phyloP scores from a whole-genome alignment of 169 alveolate genomes.

The Eimeria falciformis region DNA sequence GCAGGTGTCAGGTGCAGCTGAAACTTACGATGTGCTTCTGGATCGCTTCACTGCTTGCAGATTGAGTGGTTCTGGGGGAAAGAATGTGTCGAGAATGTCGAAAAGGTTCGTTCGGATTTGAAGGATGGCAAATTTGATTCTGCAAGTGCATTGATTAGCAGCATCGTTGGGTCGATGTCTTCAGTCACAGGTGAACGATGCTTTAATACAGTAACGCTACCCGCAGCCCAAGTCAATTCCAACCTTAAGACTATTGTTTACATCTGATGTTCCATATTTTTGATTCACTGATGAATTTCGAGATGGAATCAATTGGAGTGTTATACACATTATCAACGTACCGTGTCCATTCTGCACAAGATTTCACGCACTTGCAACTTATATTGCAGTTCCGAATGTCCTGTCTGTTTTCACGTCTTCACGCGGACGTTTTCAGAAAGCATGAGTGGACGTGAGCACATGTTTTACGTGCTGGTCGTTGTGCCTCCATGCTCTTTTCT shows the following conservation, averaged over 20 bases:
- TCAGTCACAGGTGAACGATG: constrained; percentile 52
- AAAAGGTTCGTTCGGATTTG: background rate
- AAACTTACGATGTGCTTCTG: too few species aligned
- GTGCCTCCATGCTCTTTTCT: constrained; percentile 56
- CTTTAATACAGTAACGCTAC: too few species aligned
- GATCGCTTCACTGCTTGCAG: background rate
- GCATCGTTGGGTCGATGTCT: constrained; percentile 53
- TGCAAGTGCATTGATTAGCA: constrained; percentile 29
- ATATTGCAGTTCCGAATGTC: too few species aligned
- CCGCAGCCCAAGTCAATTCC: too few species aligned
- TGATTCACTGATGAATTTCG: too few species aligned
- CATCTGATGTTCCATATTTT: too few species aligned
- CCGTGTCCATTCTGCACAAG: too few species aligned
- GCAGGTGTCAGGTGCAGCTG: too few species aligned
- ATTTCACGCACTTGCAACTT: too few species aligned
- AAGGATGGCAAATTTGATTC: constrained; percentile 59
- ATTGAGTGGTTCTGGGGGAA: constrained; percentile 72
- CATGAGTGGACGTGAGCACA: constrained; percentile 66
- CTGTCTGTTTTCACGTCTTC: background rate
- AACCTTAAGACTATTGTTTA: too few species aligned
- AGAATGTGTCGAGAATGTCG: constrained; percentile 41
- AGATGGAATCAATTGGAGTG: too few species aligned
- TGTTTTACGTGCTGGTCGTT: constrained; percentile 66
- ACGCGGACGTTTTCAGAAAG: constrained; percentile 39
- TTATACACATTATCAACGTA: too few species aligned